Percentiles rank a stretch among this genome's conserved stretches.
These are phyloP conservation scores for Diaporthe humulicola DNA, from an alignment of 2,329 filamentous ascomycete genomes.

Conservation along the genomic window DNA sequence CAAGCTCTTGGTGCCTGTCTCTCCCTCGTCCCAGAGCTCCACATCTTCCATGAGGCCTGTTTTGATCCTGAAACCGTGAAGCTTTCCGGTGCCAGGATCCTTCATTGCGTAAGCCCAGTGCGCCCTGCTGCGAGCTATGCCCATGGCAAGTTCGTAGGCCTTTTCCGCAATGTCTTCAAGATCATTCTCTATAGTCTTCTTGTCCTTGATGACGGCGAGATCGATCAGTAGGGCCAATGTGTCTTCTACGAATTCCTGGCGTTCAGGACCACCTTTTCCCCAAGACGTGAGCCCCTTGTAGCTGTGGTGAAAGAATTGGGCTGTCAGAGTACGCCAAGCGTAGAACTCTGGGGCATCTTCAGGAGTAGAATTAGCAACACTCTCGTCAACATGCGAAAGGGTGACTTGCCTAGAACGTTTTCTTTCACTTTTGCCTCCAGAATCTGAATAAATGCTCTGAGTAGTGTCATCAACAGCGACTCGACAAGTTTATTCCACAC, in stretches of 20 bases:
- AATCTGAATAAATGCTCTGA: accelerated
- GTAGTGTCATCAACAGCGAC: background rate
- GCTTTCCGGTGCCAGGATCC: background rate
- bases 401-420: background rate
- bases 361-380: background rate
- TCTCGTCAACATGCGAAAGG: background rate
- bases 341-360: background rate
- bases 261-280: background rate
- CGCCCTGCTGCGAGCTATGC: background rate
- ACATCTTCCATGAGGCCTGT: background rate
- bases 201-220: accelerated
- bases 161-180: background rate
- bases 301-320: background rate
- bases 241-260: background rate
- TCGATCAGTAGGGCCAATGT: background rate
- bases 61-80: background rate
- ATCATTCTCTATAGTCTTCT: accelerated
- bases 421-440: accelerated
- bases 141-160: background rate
- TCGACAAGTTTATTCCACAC: background rate
- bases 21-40: background rate
- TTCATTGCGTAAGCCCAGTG: background rate
- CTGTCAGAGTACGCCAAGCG: background rate
- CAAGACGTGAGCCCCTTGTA: background rate
- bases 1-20: too few relatives aligned